These are phyloP conservation scores for Penicillium lividum DNA, from an alignment of 495 filamentous ascomycete genomes.

Conservation along the genomic window DNA sequence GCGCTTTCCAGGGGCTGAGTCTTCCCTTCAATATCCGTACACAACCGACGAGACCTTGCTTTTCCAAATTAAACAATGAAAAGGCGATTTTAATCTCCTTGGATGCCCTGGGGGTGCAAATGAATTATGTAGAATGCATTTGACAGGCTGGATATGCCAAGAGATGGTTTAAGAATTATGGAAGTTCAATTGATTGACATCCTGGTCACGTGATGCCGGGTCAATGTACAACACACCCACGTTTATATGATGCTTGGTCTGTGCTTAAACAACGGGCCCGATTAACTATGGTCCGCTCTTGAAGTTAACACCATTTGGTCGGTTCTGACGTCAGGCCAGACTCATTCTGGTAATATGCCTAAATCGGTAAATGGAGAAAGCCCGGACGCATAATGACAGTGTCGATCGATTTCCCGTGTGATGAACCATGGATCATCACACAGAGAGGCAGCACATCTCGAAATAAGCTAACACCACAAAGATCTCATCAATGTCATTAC, in stretches of 20 bases:
- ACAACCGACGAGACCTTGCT: neutral
- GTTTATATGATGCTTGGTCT: too few relatives aligned
- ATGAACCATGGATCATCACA: neutral
- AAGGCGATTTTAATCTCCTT: too few relatives aligned
- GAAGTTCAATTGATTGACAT: too few relatives aligned
- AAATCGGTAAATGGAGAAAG: constrained; percentile 5
- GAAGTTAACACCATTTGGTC: too few relatives aligned
- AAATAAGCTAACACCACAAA: neutral
- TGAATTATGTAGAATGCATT: too few relatives aligned
- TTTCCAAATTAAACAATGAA: neutral
- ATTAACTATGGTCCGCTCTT: too few relatives aligned
- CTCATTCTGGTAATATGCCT: neutral
- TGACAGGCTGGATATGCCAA: too few relatives aligned
- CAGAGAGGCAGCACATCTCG: constrained; percentile 1
- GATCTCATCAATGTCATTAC: neutral
- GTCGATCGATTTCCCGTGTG: constrained; percentile 21
- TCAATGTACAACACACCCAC: too few relatives aligned
- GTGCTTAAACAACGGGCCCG: too few relatives aligned
- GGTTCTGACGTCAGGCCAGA: constrained; percentile 19
- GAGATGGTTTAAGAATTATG: too few relatives aligned
- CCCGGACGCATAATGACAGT: constrained; percentile 13
- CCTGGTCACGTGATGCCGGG: too few relatives aligned
- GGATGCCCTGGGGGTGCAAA: too few relatives aligned
- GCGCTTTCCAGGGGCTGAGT: neutral
- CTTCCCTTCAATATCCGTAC: neutral